These are phyloP conservation scores for Russula griseocarnosa DNA, from an alignment of 768 basidiomycete genomes.

Conservation along the genomic window DNA sequence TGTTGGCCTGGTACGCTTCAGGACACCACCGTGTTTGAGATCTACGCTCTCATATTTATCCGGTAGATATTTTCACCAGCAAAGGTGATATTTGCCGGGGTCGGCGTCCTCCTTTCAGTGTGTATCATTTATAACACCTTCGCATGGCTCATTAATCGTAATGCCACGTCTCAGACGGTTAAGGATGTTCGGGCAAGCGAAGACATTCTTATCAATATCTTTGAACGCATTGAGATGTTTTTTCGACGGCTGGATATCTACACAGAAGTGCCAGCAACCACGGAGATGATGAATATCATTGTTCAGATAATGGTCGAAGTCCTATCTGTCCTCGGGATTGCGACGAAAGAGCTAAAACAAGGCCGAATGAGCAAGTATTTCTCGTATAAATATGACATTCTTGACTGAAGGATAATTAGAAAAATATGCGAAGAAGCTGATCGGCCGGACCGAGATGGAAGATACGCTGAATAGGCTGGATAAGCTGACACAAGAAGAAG, in stretches of 20 bases:
- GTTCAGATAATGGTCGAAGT: background rate
- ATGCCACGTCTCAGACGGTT: background rate
- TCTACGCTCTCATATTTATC: background rate
- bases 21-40: background rate
- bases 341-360: background rate
- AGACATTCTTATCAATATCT: background rate
- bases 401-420: background rate
- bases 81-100: background rate
- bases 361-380: background rate
- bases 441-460: background rate
- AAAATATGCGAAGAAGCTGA: background rate
- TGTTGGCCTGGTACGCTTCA: background rate
- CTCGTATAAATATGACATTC: background rate
- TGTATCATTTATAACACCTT: background rate
- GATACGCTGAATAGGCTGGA: background rate
- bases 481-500: background rate
- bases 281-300: background rate
- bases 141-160: background rate
- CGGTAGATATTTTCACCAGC: background rate
- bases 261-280: background rate
- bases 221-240: background rate
- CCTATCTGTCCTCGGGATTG: background rate
- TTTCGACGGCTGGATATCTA: background rate
- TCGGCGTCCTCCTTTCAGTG: background rate
- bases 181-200: background rate